Evolutionary conservation across 148 eudicot species (phyloP), one percentile per base, ranked within the genome.

Genomic region (Vaccinium corymbosum): DNA sequence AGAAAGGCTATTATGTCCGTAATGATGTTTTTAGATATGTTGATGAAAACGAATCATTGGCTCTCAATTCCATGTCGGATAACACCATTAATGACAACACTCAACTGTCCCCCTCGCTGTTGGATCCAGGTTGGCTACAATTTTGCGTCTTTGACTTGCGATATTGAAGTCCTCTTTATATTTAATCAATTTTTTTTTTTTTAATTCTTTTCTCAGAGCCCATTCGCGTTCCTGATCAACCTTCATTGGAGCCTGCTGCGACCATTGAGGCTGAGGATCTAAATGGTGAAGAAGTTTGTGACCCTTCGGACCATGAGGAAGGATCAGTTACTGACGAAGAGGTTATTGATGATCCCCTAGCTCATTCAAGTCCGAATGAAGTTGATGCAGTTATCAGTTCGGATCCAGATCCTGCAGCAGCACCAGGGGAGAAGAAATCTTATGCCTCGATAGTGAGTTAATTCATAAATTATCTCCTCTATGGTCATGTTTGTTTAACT

Each of bases 371-470:
- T 82, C 86, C 86, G 77, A 89, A 84, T 76, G 84, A 88, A 79
- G 14, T 80, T 48, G 77, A 88, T n/a, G 79, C 53, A 53, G 87
- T 51, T 71, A 42, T 79, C 90, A 83, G 85, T 76, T 70, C 85
- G 72, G 82, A 88, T 59, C 57, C 86, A 0, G 46, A 42, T 42
- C 46, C 46, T 81, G 82, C 87, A 50, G 25, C 66, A 61, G 10
- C 22, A 8, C 86, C 78, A 70, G 94, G 89, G 49, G 91, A 89
- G 72, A 90, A 90, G 85, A 90, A 89, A 80, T 93, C 95, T n/a
- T 93, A 93, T 87, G 95, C 95, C 29, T 93, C 92, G 35, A 90
- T 93, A 83, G 87, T 93, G 57, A 90, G 92, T 88, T 89, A 89
- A 20, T 20, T 61, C 66, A 61, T 19, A 61, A 61, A 22, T 61